Evolutionary conservation across 768 basidiomycete species (phyloP).

Genomic region (Calocera viscosa): DNA sequence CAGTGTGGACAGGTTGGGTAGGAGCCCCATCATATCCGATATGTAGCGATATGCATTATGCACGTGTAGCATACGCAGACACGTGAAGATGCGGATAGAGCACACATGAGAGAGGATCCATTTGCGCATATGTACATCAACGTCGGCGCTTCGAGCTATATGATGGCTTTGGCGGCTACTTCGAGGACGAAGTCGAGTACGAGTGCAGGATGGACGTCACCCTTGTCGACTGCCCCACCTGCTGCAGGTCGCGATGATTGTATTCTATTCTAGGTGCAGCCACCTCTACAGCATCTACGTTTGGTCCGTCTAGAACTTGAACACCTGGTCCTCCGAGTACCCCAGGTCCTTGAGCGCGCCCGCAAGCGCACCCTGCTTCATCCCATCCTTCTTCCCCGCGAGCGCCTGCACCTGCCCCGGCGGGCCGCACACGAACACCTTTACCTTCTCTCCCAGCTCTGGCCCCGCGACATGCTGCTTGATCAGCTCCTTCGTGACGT

Average conservation of each 20-base stretch:
- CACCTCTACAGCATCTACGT: too few relatives aligned
- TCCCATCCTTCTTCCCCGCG: conserved; percentile 78
- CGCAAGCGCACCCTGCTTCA: conserved; percentile 69
- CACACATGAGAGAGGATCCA: conserved; percentile 74
- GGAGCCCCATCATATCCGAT: too few relatives aligned
- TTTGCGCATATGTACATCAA: conserved; percentile 93
- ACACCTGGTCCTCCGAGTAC: conserved; percentile 64
- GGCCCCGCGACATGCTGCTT: conserved; percentile 58
- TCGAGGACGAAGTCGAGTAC: conserved; percentile 78
- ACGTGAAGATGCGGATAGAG: too few relatives aligned
- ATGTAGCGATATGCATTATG: too few relatives aligned
- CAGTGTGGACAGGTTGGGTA: too few relatives aligned
- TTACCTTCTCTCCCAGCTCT: conserved; percentile 59
- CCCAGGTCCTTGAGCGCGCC: conserved; percentile 80
- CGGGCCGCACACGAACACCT: conserved; percentile 83
- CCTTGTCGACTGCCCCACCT: conserved; percentile 78
- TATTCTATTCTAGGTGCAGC: too few relatives aligned
- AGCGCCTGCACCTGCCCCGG: conserved; percentile 81
- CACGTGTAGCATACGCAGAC: too few relatives aligned
- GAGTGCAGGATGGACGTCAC: conserved; percentile 82
- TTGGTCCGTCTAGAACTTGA: conserved; percentile 28
- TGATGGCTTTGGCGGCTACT: conserved; percentile 83
- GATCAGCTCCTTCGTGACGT: conserved; percentile 58
- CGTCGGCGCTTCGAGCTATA: conserved; percentile 82
- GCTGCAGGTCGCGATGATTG: conserved; percentile 83